phyloP scores from a whole-genome alignment of 2,329 filamentous ascomycete species.

The Cordyceps pruinosa region DNA sequence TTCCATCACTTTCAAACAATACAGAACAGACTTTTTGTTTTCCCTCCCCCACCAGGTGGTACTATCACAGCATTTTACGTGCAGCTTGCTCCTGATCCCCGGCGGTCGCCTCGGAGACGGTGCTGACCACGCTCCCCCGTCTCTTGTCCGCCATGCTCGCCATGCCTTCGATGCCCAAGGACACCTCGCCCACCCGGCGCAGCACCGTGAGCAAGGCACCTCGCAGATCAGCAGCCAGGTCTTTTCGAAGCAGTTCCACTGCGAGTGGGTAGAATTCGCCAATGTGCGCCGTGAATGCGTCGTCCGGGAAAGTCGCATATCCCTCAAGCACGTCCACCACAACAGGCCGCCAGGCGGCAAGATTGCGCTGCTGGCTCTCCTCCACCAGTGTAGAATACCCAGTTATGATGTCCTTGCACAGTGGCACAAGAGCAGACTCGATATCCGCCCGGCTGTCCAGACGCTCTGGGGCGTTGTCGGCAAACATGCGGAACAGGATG shows the following conservation, averaged over 20 bases:
- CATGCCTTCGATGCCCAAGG: conserved; percentile 50
- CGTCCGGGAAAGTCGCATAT: conserved; percentile 73
- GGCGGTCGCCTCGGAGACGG: conserved; percentile 18
- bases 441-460: conserved; percentile 74
- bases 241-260: conserved; percentile 74
- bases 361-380: conserved; percentile 94
- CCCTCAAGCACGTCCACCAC: conserved; percentile 96
- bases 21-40: background rate
- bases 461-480: conserved; percentile 77
- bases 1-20: background rate
- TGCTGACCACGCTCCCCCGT: conserved; percentile 36
- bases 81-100: conserved; percentile 10
- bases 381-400: conserved; percentile 84
- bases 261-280: conserved; percentile 78
- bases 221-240: conserved; percentile 74
- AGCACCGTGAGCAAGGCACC: conserved; percentile 70
- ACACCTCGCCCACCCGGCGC: conserved; percentile 74
- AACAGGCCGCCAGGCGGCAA: conserved; percentile 92
- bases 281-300: conserved; percentile 74
- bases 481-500: conserved; percentile 96
- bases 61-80: conserved; percentile 9
- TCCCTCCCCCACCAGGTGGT: background rate
- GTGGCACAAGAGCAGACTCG: conserved; percentile 83
- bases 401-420: conserved; percentile 89
- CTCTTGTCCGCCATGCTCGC: conserved; percentile 26